A percentile compares a stretch with the other conserved stretches of the same genome.
Evolutionary conservation across 192 early-diverging fungal genomes (phyloP).

Genomic region (Entrophospora sp.): DNA sequence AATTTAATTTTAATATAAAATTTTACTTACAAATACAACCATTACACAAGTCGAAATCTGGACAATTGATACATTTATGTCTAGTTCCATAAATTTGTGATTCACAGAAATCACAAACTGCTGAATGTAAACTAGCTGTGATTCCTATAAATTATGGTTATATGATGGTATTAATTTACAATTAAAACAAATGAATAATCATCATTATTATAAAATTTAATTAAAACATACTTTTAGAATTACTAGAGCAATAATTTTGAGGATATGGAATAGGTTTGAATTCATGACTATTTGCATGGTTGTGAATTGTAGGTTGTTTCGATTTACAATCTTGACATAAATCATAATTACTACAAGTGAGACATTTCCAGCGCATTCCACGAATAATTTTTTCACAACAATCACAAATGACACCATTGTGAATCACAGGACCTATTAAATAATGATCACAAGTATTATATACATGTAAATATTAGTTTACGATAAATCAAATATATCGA

Average conservation of each 20-base stretch:
- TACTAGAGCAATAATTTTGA: not conserved
- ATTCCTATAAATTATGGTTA: not conserved
- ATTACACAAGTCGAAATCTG: conserved; percentile 51
- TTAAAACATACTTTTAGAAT: not conserved
- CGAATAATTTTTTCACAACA: conserved; percentile 35
- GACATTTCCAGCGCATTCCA: conserved; percentile 47
- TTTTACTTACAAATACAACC: conserved; percentile 34
- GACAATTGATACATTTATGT: conserved; percentile 50
- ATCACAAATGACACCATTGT: conserved; percentile 45
- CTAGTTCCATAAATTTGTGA: conserved; percentile 41
- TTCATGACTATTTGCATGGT: conserved; percentile 14
- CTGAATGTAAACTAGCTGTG: conserved; percentile 11
- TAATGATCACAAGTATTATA: not conserved
- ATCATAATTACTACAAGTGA: conserved; percentile 47
- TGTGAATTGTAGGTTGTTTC: conserved; percentile 19
- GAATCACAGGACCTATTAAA: conserved; percentile 16
- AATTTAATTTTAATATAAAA: not conserved
- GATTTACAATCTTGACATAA: conserved; percentile 33
- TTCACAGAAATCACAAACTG: conserved; percentile 50
- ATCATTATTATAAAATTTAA: not conserved
- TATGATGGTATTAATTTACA: not conserved
- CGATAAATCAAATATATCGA: not conserved
- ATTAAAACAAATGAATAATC: not conserved
- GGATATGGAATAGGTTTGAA: conserved; percentile 29
- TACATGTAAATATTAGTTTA: not conserved